phyloP scores from a whole-genome alignment of 805 yeast genomes.

The Pichia sporocuriosa region DNA sequence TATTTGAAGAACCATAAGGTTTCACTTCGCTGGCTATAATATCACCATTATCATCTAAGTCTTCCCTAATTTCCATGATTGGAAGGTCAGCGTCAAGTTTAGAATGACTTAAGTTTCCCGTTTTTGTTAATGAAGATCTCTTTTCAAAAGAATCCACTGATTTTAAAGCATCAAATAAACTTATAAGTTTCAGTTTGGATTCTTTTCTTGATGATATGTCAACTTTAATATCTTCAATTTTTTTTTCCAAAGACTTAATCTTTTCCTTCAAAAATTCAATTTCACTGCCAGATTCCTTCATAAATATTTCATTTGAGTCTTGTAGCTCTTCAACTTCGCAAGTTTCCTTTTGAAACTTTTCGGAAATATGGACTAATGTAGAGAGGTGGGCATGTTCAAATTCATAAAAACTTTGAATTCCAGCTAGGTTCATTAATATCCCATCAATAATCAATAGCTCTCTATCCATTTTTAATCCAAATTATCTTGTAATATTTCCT shows the following conservation, averaged over 20 bases:
- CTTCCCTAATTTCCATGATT: constrained; percentile 78
- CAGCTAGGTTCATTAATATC: constrained; percentile 21
- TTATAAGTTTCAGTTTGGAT: constrained; percentile 23
- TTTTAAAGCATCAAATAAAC: constrained; percentile 22
- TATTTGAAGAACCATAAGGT: constrained; percentile 23
- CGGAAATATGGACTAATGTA: constrained; percentile 13
- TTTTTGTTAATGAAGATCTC: neutral
- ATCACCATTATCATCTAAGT: constrained; percentile 77
- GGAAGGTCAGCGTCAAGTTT: constrained; percentile 34
- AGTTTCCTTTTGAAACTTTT: constrained; percentile 17
- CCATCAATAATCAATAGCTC: constrained; percentile 24
- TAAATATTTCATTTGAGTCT: constrained; percentile 15
- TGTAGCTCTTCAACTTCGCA: constrained; percentile 12
- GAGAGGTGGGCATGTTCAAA: constrained; percentile 20
- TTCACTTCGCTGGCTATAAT: constrained; percentile 42
- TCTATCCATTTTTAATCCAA: constrained; percentile 16
- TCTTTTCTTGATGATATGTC: constrained; percentile 33
- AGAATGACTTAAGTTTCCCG: neutral
- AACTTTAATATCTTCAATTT: constrained; percentile 19
- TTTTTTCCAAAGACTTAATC: constrained; percentile 11
- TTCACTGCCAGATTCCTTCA: constrained; percentile 19
- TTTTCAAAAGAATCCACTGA: constrained; percentile 25
- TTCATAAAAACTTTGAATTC: constrained; percentile 23
- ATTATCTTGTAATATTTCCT: no score
- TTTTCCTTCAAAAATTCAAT: constrained; percentile 11